Percentiles rank a stretch among this genome's conserved stretches.
These are phyloP conservation scores for Kwoniella europaea DNA, from an alignment of 768 basidiomycete species.

Conservation along the genomic window DNA sequence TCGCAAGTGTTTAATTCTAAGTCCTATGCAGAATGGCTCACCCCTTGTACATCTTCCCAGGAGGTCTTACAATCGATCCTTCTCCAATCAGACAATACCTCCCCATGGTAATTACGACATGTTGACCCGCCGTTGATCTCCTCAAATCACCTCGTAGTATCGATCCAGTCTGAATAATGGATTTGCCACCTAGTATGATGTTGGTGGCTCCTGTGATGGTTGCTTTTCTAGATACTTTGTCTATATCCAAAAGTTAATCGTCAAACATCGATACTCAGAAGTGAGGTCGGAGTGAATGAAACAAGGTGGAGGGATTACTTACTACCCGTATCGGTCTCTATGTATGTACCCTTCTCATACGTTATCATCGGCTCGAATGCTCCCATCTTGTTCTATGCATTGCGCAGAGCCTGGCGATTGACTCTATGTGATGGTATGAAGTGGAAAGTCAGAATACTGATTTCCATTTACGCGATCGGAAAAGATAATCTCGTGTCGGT, in stretches of 20 bases:
- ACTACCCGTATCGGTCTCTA: constrained; percentile 54
- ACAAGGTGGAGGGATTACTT: constrained; percentile 4
- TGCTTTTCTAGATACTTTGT: constrained; percentile 91
- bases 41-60: constrained; percentile 61
- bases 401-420: too few relatives aligned
- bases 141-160: constrained; percentile 93
- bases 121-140: constrained; percentile 85
- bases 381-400: constrained; percentile 38
- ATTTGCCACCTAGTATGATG: constrained; percentile 96
- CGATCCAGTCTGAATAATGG: constrained; percentile 81
- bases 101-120: constrained; percentile 90
- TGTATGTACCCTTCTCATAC: constrained; percentile 49
- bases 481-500: constrained; percentile 5
- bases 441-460: too few relatives aligned
- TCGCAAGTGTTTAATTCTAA: too few relatives aligned
- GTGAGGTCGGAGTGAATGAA: not conserved
- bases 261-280: not conserved
- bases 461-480: constrained; percentile 3
- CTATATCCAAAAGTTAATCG: constrained; percentile 19
- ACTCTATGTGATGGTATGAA: not conserved
- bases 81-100: constrained; percentile 91
- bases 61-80: constrained; percentile 73
- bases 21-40: constrained; percentile 19
- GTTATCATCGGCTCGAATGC: constrained; percentile 49
- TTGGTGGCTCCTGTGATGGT: constrained; percentile 92